Conservation (phyloP, 495 filamentous ascomycete genomes). For the Aeminium ludgeri region DNA sequence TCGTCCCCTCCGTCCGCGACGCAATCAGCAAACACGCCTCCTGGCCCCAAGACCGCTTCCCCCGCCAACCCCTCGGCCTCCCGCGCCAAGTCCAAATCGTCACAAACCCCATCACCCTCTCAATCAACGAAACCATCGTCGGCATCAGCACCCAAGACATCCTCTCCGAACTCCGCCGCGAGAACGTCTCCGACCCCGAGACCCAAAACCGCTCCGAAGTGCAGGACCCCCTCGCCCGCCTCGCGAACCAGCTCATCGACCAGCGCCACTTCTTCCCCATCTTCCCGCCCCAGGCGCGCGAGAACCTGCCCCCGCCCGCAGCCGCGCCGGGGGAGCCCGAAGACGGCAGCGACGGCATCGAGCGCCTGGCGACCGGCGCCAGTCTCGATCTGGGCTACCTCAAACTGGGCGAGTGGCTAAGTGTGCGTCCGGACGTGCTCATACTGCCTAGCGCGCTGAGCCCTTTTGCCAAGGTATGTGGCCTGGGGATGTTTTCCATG, state of each 20-base stretch:
- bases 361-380: constrained; percentile 47
- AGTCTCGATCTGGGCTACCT: constrained; percentile 69
- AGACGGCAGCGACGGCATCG: constrained; percentile 34
- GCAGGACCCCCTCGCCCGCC: constrained; percentile 43
- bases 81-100: constrained; percentile 60
- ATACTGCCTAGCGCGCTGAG: constrained; percentile 68
- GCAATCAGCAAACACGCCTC: constrained; percentile 63
- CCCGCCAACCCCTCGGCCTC: constrained; percentile 51
- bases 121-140: constrained; percentile 66
- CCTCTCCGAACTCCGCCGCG: constrained; percentile 58
- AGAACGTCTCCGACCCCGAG: constrained; percentile 46
- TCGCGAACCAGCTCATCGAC: constrained; percentile 58
- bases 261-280: constrained; percentile 83
- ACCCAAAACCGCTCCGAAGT: constrained; percentile 35
- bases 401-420: constrained; percentile 80
- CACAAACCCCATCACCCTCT: constrained; percentile 74
- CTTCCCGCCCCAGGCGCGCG: constrained; percentile 58
- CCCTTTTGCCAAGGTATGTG: constrained; percentile 79
- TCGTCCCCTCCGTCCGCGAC: constrained; percentile 80
- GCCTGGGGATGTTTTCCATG: background rate
- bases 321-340: constrained; percentile 23
- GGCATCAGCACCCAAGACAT: constrained; percentile 71
- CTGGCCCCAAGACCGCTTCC: constrained; percentile 76
- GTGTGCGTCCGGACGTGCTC: constrained; percentile 67
- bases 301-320: constrained; percentile 39